These are phyloP conservation scores for Macrolepiota dolichaula DNA, from an alignment of 768 basidiomycete species.

Conservation along the genomic window DNA sequence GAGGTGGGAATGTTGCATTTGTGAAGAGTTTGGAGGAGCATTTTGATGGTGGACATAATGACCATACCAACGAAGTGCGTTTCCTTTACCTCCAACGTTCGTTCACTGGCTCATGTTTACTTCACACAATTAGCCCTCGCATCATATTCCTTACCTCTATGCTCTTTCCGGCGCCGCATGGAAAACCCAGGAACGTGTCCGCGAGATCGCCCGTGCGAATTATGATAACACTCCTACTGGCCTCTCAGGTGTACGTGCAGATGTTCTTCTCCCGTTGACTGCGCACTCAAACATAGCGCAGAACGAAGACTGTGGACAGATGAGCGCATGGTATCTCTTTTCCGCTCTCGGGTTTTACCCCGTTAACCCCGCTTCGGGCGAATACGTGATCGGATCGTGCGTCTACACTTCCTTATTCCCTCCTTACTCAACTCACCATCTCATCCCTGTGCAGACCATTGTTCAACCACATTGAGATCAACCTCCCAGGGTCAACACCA, in stretches of 20 bases:
- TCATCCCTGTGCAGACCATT: slow-evolving; percentile 34
- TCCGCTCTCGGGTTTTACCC: slow-evolving; percentile 82
- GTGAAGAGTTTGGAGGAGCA: slow-evolving; percentile 63
- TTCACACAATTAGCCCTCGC: slow-evolving; percentile 56
- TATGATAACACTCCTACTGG: slow-evolving; percentile 71
- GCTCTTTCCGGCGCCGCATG: slow-evolving; percentile 67
- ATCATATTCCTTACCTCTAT: slow-evolving; percentile 85
- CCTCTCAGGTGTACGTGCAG: slow-evolving; percentile 58
- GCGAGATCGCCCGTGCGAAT: slow-evolving; percentile 57
- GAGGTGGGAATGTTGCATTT: slow-evolving; percentile 66
- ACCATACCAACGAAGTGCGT: slow-evolving; percentile 75
- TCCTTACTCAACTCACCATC: neutral
- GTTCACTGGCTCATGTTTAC: neutral
- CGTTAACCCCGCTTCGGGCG: slow-evolving; percentile 73
- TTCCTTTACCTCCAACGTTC: neutral
- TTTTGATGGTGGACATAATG: slow-evolving; percentile 65
- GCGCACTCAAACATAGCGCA: slow-evolving; percentile 20
- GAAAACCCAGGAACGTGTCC: slow-evolving; percentile 68
- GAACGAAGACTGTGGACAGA: slow-evolving; percentile 90
- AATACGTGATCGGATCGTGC: slow-evolving; percentile 74
- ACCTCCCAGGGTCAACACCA: slow-evolving; percentile 16
- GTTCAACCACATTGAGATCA: slow-evolving; percentile 49
- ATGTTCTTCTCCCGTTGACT: neutral
- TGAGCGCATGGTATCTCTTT: slow-evolving; percentile 88
- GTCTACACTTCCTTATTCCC: slow-evolving; percentile 16